phyloP scores from a whole-genome alignment of 1,284 basidiomycete genomes.

The Porphyrellus sp. region DNA sequence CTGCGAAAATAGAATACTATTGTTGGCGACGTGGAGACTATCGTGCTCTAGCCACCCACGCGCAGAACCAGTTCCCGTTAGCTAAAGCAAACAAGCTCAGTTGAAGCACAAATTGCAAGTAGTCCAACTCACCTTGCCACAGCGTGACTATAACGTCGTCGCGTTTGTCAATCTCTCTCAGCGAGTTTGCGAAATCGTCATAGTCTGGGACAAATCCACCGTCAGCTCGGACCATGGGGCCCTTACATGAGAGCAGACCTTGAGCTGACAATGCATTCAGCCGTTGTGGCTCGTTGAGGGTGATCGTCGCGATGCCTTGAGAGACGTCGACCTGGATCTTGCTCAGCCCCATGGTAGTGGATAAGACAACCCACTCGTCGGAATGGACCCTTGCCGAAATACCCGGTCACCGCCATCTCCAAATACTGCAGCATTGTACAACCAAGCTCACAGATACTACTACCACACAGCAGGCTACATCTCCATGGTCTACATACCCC shows the following conservation, averaged over 20 bases:
- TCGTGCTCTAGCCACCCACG: conserved; percentile 42
- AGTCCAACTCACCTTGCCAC: conserved; percentile 53
- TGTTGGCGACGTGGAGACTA: not conserved
- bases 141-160: conserved; percentile 63
- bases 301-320: conserved; percentile 64
- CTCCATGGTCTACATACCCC: not conserved
- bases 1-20: conserved; percentile 25
- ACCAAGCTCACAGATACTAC: too few species aligned
- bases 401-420: conserved; percentile 6
- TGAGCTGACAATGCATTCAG: conserved; percentile 59
- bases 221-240: not conserved
- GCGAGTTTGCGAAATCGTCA: conserved; percentile 51
- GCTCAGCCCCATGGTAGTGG: conserved; percentile 31
- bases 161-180: conserved; percentile 56
- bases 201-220: conserved; percentile 47
- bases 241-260: conserved; percentile 38
- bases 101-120: not conserved
- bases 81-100: conserved; percentile 37
- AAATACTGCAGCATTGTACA: too few species aligned
- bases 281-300: conserved; percentile 55
- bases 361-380: not conserved
- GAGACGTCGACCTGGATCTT: conserved; percentile 48
- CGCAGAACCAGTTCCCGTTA: conserved; percentile 68
- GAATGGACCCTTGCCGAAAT: conserved; percentile 5
- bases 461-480: not conserved